Evolutionary conservation across 2,329 filamentous ascomycete genomes (phyloP), one percentile per base, ranked within the genome.

Genomic region (Aureobasidium sp.): DNA sequence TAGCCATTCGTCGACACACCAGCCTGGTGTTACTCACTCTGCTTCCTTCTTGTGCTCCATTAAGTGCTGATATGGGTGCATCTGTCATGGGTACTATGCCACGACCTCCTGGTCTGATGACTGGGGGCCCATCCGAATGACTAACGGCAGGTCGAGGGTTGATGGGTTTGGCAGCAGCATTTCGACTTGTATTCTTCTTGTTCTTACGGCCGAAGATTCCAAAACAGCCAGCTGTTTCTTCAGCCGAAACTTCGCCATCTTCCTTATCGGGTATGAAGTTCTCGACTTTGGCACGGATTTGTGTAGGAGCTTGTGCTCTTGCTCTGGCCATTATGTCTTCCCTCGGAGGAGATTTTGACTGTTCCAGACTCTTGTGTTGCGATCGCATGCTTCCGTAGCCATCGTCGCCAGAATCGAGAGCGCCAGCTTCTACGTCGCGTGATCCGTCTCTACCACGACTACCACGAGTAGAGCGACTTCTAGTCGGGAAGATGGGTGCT

Each of bases 41-140:
- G 70, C 49, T 86, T 87, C 21, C 27, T 30, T 30, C 45, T 5
- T 29, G 45, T 30, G 27, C 16, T 29, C 64, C 84, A 75, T 95
- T 95, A 63, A 88, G 87, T 15, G 90, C 90, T 59, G 90, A 91
- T 10, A 87, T 79, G 1, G 91, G 91, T 27, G 89, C 89, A 77
- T 95, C 90, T 47, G 81, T 86, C 57, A 81, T 81, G 29, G 83
- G 79, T 2, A 83, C 75, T 37, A 76, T 72, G 15, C 76, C 78
- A 48, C 77, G 76, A 5, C 77, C 78, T 21, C 76, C 76, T n/a
- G 74, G 72, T 61, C 69, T 71, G 62, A 78, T 79, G 1, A 70
- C 72, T 15, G 72, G 41, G n/a, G 66, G 64, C 15, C 65, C 67
- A 9, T 67, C 64, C 41, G 16, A 15, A 4, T 54, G 42, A 7